Conservation (phyloP, 441 rosid species). For the Erodium chrysanthum region DNA sequence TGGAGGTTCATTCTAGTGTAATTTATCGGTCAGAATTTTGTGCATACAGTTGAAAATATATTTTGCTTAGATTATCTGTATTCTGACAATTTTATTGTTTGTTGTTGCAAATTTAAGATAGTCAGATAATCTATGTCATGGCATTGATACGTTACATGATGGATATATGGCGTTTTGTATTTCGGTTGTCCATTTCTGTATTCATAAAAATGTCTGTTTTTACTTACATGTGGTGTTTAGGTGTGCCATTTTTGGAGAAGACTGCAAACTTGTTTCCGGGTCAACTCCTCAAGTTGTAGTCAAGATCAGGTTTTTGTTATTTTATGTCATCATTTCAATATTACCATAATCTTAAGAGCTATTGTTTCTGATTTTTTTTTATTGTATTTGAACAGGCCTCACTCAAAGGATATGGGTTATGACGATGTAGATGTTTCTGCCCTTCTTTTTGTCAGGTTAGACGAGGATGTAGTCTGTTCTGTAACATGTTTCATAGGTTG, state of each 20-base stretch:
- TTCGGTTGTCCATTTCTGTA: background rate
- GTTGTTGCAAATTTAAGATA: background rate
- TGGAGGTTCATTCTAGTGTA: background rate
- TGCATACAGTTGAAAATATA: background rate
- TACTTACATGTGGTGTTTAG: conserved; percentile 30
- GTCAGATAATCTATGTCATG: background rate
- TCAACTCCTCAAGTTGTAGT: conserved; percentile 56
- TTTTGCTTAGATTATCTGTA: background rate
- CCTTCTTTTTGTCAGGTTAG: conserved; percentile 63
- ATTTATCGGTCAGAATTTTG: background rate
- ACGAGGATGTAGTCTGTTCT: conserved; percentile 14
- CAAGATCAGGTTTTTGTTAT: conserved; percentile 59
- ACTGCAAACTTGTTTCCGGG: conserved; percentile 55
- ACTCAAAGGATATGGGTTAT: conserved; percentile 81
- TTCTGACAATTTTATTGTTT: background rate
- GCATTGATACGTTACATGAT: background rate
- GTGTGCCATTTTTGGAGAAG: conserved; percentile 81
- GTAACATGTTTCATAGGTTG: conserved; percentile 5
- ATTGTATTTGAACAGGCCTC: conserved; percentile 57
- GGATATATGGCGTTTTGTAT: background rate
- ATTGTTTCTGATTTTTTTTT: conserved; percentile 7
- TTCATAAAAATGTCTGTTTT: background rate
- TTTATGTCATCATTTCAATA: background rate
- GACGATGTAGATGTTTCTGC: conserved; percentile 84
- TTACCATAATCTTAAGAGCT: background rate